Conservation (phyloP, 2,329 filamentous ascomycete genomes). For the Aureobasidium lini region DNA sequence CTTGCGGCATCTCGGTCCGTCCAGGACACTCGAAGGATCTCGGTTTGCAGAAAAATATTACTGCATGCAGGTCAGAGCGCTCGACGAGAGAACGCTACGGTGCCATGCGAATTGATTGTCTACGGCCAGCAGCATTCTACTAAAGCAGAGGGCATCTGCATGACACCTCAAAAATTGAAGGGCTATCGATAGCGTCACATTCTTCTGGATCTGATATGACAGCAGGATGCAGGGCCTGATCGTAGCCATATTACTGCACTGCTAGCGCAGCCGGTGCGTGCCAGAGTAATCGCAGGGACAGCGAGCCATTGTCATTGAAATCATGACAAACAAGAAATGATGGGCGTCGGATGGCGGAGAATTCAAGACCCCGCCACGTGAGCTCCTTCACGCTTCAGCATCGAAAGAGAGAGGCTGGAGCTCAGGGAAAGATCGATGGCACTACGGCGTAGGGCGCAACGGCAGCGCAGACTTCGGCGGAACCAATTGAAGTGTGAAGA, state of each 20-base stretch:
- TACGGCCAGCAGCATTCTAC: not conserved
- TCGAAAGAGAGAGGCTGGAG: not conserved
- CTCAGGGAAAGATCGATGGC: not conserved
- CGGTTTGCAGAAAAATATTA: not conserved
- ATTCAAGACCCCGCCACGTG: slow-evolving; percentile 4
- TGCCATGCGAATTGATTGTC: not conserved
- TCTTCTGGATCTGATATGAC: not conserved
- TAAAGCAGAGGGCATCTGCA: slow-evolving; percentile 1
- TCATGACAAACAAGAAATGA: slow-evolving; percentile 7
- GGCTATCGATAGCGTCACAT: not conserved
- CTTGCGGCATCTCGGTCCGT: slow-evolving; percentile 5
- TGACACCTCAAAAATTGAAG: not conserved
- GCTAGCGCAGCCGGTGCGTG: not conserved
- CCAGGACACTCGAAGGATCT: not conserved
- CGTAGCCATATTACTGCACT: not conserved
- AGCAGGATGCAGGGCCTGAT: not conserved
- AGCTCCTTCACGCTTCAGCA: not conserved
- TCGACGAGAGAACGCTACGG: not conserved
- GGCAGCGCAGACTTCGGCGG: not conserved
- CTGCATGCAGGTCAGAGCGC: not conserved
- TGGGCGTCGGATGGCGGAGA: not conserved
- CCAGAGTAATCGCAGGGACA: not conserved
- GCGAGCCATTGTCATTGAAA: not conserved
- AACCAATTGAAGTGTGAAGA: not conserved
- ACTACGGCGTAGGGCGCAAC: slow-evolving; percentile 7